A percentile compares a stretch with the other conserved stretches of the same genome.
Evolutionary conservation across 2,329 filamentous ascomycete genomes (phyloP).

Genomic region (Calonectria pteridis): DNA sequence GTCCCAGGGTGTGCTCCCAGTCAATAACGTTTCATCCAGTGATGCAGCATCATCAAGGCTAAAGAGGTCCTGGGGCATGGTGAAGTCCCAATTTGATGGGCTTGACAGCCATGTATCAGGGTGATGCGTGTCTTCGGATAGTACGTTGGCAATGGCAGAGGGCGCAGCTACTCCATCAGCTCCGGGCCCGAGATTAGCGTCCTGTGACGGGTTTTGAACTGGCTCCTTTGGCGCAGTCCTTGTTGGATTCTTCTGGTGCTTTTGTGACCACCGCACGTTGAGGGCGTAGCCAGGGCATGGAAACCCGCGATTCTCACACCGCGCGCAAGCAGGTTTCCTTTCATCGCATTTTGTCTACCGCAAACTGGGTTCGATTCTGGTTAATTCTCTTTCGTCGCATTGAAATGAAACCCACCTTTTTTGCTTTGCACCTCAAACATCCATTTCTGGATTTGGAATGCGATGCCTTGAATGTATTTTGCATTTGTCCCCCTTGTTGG

Average conservation of each 20-base stretch:
- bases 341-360: slow-evolving; percentile 39
- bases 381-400: neutral
- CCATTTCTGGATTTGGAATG: slow-evolving; percentile 20
- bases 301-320: slow-evolving; percentile 35
- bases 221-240: neutral
- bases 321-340: slow-evolving; percentile 32
- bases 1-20: neutral
- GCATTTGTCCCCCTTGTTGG: neutral
- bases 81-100: slow-evolving; percentile 14
- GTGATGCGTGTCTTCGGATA: neutral
- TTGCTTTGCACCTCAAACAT: slow-evolving; percentile 24
- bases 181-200: neutral
- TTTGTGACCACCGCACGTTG: slow-evolving; percentile 40
- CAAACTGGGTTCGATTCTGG: neutral
- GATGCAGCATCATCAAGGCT: neutral
- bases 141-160: neutral
- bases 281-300: slow-evolving; percentile 40
- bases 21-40: neutral
- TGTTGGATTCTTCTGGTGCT: slow-evolving; percentile 28
- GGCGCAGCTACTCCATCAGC: neutral
- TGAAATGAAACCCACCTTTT: slow-evolving; percentile 14
- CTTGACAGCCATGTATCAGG: slow-evolving; percentile 8
- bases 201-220: neutral
- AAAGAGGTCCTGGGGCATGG: slow-evolving; percentile 14
- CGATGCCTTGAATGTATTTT: slow-evolving; percentile 1